Conservation (phyloP, 805 yeast genomes). For the Sungouiella thailandica region DNA sequence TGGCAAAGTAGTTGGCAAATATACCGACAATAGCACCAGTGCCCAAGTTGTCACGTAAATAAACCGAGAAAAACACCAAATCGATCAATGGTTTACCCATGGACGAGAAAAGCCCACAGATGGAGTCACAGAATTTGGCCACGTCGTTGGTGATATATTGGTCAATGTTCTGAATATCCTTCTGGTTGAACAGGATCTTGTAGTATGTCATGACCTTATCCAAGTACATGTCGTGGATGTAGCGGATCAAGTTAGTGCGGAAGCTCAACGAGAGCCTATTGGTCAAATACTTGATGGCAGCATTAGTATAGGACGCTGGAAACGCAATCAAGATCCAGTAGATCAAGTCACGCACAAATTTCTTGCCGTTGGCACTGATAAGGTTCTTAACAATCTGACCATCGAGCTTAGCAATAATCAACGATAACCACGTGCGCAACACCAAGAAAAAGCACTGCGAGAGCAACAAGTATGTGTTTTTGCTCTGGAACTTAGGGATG, state of each 20-base stretch:
- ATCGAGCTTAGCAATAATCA: slow-evolving; percentile 82
- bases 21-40: slow-evolving; percentile 81
- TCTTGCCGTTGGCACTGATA: slow-evolving; percentile 72
- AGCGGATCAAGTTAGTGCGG: slow-evolving; percentile 77
- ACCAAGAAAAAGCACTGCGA: slow-evolving; percentile 72
- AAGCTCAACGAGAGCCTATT: slow-evolving; percentile 75
- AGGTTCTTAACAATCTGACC: slow-evolving; percentile 89
- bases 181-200: slow-evolving; percentile 61
- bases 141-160: slow-evolving; percentile 85
- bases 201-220: slow-evolving; percentile 79
- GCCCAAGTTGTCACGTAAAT: slow-evolving; percentile 81
- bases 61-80: slow-evolving; percentile 74
- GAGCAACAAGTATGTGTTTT: slow-evolving; percentile 58
- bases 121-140: slow-evolving; percentile 70
- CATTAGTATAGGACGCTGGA: slow-evolving; percentile 90
- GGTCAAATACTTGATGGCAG: slow-evolving; percentile 79
- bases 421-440: slow-evolving; percentile 80
- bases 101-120: slow-evolving; percentile 78
- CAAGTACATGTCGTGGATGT: slow-evolving; percentile 85
- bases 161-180: slow-evolving; percentile 64
- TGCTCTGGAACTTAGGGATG: slow-evolving; percentile 68
- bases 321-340: slow-evolving; percentile 89
- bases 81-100: slow-evolving; percentile 92
- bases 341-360: slow-evolving; percentile 69
- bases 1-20: slow-evolving; percentile 70